Evolutionary conservation across 257 asterid species (phyloP).

Genomic region (Asclepias syriaca): DNA sequence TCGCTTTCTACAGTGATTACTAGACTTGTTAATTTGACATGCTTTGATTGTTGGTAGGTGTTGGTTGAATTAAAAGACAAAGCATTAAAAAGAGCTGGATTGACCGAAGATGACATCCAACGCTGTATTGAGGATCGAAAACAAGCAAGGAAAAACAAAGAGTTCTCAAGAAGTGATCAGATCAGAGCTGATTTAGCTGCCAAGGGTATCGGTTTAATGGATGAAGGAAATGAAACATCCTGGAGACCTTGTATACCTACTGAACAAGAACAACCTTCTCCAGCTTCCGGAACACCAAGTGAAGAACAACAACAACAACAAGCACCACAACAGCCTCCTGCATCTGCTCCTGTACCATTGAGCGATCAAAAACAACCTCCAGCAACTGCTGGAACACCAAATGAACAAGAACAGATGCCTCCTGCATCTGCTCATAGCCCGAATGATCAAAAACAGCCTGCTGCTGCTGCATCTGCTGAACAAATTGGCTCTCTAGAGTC

Average conservation of each 20-base stretch:
- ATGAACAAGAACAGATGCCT: background rate
- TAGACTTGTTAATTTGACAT: constrained; percentile 3
- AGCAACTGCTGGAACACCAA: background rate
- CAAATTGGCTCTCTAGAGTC: constrained; percentile 6
- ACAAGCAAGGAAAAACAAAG: constrained; percentile 56
- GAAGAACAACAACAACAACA: constrained; percentile 14
- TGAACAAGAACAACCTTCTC: constrained; percentile 25
- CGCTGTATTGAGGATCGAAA: constrained; percentile 52
- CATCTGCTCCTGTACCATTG: background rate
- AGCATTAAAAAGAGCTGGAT: constrained; percentile 62
- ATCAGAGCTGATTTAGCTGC: constrained; percentile 56
- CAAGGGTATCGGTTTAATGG: constrained; percentile 79
- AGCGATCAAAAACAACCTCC: constrained; percentile 8
- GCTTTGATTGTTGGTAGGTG: constrained; percentile 40
- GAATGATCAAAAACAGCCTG: constrained; percentile 7
- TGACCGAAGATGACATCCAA: constrained; percentile 58
- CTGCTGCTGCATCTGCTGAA: constrained; percentile 3
- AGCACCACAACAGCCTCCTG: constrained; percentile 7
- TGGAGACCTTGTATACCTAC: constrained; percentile 82
- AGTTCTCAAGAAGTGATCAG: constrained; percentile 52
- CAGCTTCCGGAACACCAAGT: background rate
- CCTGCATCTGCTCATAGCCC: background rate
- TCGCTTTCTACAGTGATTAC: constrained; percentile 1
- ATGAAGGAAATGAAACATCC: constrained; percentile 62
- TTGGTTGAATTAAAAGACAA: constrained; percentile 69